Base-by-base conservation (phyloP, 2,329 filamentous ascomycete genomes). In the Fusarium kyushuense region DNA sequence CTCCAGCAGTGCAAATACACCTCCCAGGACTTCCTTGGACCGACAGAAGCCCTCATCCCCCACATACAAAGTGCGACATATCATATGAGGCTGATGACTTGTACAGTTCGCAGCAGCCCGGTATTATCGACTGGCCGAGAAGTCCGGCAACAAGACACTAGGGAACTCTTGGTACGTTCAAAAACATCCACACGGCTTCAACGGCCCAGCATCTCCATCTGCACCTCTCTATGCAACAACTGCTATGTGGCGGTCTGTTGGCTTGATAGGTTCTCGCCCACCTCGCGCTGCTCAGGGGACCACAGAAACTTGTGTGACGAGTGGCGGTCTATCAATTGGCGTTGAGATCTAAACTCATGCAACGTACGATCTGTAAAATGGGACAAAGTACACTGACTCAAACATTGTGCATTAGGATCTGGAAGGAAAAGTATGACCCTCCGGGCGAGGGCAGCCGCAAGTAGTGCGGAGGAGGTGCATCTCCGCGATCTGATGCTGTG, bases 381-480 rank as follows among this genome's bases (percentile, higher is more conserved):
- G 35, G 33, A 33, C 46, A 23, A 41, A 51, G 58, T 45, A 54
- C 49, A 64, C 71, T 73, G 58, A 73, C 60, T 51, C 52, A 53
- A 52, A 55, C 27, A 58, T 59, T 43, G 41, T 57, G 58, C 49
- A 60, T 54, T 76, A 97, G 93, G 94, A 97, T 98, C 76, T 97
- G 95, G 93, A 98, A 98, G 79, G 94, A 97, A 67, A 98, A 98
- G 82, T 97, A 98, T 82, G 86, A 86, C 74, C 84, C 86, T 33
- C 81, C 77, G 21, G 74, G 77, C 32, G 76, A 77, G 58, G 72
- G 73, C 52, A 80, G 77, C 81, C 84, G 76, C 81, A 84, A 76
- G 71, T 73, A 75, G 71, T 66, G 59, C 53, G 65, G 58, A 63
- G 17, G 36, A 58, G 43, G 48, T 54, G 35, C 46, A 58, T 51